These are phyloP conservation scores for Neoboletus brunneissimus DNA, from an alignment of 768 basidiomycete genomes.

Conservation along the genomic window DNA sequence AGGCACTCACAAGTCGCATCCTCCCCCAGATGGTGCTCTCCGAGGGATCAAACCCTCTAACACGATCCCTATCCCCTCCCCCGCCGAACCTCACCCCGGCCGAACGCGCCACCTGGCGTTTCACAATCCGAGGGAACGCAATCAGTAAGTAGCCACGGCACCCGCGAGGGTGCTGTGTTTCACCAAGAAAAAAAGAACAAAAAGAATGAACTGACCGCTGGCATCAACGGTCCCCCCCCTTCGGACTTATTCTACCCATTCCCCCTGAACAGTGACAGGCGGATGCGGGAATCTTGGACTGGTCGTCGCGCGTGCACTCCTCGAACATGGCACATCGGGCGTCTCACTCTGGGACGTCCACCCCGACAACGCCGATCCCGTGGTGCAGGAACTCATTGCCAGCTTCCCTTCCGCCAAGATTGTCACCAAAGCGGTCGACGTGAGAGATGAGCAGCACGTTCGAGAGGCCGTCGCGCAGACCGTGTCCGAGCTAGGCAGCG, in stretches of 20 bases:
- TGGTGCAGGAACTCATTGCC: constrained; percentile 22
- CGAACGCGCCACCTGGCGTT: constrained; percentile 35
- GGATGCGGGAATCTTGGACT: constrained; percentile 42
- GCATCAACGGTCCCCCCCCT: not conserved
- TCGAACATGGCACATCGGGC: constrained; percentile 41
- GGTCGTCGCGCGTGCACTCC: constrained; percentile 37
- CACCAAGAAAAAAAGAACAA: not conserved
- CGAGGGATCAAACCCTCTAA: constrained; percentile 33
- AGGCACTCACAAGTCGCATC: constrained; percentile 29
- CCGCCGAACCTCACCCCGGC: constrained; percentile 16
- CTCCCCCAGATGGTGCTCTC: constrained; percentile 36
- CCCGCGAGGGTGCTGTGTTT: not conserved
- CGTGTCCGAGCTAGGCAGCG: constrained; percentile 29
- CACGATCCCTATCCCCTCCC: constrained; percentile 22
- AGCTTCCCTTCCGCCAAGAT: constrained; percentile 33
- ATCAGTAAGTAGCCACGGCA: constrained; percentile 31
- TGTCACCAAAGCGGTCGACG: constrained; percentile 34
- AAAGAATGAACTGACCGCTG: not conserved
- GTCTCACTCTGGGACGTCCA: constrained; percentile 28
- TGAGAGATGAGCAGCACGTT: constrained; percentile 22
- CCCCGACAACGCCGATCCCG: constrained; percentile 3
- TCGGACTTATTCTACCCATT: not conserved
- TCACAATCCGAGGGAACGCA: constrained; percentile 39
- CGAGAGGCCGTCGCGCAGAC: constrained; percentile 30
- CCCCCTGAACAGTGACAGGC: constrained; percentile 36